Evolutionary conservation across 805 yeast species (phyloP), one percentile per base, ranked within the genome.

Genomic region (Jamesozyma hellenica): DNA sequence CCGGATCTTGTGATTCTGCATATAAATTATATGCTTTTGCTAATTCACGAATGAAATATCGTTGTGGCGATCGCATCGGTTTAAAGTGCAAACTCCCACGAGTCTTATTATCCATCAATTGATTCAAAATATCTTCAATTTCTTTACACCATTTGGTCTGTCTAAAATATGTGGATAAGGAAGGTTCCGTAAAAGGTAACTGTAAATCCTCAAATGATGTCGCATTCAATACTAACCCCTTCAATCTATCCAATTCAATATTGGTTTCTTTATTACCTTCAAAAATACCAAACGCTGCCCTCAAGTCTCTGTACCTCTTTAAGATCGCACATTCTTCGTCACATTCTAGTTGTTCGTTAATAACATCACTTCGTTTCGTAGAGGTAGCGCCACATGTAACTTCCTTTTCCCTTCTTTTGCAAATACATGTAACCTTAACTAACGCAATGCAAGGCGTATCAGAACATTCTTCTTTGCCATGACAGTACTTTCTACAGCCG

Each of bases 1-100:
- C 95, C 2, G 73, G 74, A 57, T 84, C 95, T 45, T 83, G 92
- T 2, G 88, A 74, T 50, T 82, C 87, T 0, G 81, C 66, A 48
- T 72, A 77, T 11, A 85, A 50, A 11, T 70, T 65, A 55, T 66
- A 85, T 0, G 75, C 60, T 19, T 67, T 73, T 0, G 87, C 79
- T 31, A 87, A 52, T 38, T 75, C 77, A 52, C 79, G 90, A 19
- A 87, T 61, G 52, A 86, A 85, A 44, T 66, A 65, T 35, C 96
- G 66, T 56, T 83, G 90, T 4, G 76, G 71, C 12, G 67, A 56
- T 37, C 64, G 69, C 94, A 87, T 84, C 14, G 90, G 80, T 14
- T 77, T 77, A 60, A 88, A 84, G 53, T 77, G 77, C 47, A 73
- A 60, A 36, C 60, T 53, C 1, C 72, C 60, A 29, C 68, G 65